phyloP scores from a whole-genome alignment of 805 yeast species.

The Nakazawaea ernobii region DNA sequence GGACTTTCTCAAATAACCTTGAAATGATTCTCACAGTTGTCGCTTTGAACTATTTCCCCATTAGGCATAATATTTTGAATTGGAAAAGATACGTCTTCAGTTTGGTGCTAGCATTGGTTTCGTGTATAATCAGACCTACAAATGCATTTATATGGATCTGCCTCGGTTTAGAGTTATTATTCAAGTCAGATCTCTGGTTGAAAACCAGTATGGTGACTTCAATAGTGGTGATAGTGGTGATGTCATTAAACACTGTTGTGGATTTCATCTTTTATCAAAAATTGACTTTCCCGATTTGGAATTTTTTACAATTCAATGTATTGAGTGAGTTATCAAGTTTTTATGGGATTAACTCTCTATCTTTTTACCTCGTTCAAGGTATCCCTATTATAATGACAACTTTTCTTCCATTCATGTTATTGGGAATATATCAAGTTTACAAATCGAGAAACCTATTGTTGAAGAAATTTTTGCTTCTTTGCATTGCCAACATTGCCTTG shows the following conservation, averaged over 20 bases:
- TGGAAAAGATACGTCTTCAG: conserved; percentile 25
- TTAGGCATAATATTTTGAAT: conserved; percentile 7
- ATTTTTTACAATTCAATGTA: conserved; percentile 76
- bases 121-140: conserved; percentile 80
- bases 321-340: conserved; percentile 66
- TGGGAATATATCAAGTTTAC: conserved; percentile 27
- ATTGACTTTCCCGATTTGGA: conserved; percentile 55
- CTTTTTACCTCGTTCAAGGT: conserved; percentile 79
- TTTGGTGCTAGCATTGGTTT: conserved; percentile 47
- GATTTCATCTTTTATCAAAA: conserved; percentile 59
- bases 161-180: conserved; percentile 39
- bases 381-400: conserved; percentile 70
- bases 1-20: conserved; percentile 82
- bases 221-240: conserved; percentile 15
- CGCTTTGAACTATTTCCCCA: conserved; percentile 68
- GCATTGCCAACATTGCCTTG: conserved; percentile 36
- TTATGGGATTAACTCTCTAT: conserved; percentile 82
- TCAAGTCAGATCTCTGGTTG: conserved; percentile 3
- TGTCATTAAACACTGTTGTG: conserved; percentile 33
- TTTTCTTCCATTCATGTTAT: conserved; percentile 52
- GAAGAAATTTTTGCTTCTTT: conserved; percentile 21
- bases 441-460: neutral
- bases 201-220: conserved; percentile 8
- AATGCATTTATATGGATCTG: conserved; percentile 72
- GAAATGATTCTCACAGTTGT: conserved; percentile 68